Evolutionary conservation across 257 asterid genomes (phyloP), one percentile per base, ranked within the genome.

Genomic region (Pogostemon cablin): DNA sequence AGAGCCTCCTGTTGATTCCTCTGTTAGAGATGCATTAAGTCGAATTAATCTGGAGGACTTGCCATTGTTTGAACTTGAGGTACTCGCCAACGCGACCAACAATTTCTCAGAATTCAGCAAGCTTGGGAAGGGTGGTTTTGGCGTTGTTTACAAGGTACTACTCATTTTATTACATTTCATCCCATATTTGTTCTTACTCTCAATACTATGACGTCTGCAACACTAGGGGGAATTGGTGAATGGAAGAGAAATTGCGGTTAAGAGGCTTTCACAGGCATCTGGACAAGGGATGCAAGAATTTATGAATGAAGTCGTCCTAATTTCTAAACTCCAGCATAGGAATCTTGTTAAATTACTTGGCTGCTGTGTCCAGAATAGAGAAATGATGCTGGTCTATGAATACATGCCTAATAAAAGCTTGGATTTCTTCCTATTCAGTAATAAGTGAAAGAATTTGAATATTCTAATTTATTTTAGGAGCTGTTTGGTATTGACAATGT

Each of bases 81-180:
- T 9, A 0, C 77, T 84, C 32, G 77, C 75, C 41, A 74, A 44
- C 17, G 86, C 88, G 0, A 84, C 88, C 9, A 4, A 65, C 62
- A 67, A 55, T 4, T 81, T 84, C 43, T 69, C 69, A 3, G 68
- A 52, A 3, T 55, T 65, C 20, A 84, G 79, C 75, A 65, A 66
- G 73, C 82, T 84, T 5, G 88, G 88, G 50, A 55, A 64, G 75
- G 88, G 86, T 3, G 84, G 88, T 40, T 81, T 81, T 52, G 88
- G 84, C 35, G 71, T 83, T 6, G 84, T 81, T 58, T 79, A 76
- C 60, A 76, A 69, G 65, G 84, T 74, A 46, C 43, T 37, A 46
- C 38, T 58, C 53, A 0, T 17, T 50, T 43, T 17, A 7, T 40
- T 11, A 41, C 5, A 41, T 55, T 7, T 6, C 6, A 1, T 41